Percentiles rank a stretch among this genome's conserved stretches.
These are phyloP conservation scores for Sclerotinia subarctica DNA, from an alignment of 2,329 filamentous ascomycete species.

Conservation along the genomic window DNA sequence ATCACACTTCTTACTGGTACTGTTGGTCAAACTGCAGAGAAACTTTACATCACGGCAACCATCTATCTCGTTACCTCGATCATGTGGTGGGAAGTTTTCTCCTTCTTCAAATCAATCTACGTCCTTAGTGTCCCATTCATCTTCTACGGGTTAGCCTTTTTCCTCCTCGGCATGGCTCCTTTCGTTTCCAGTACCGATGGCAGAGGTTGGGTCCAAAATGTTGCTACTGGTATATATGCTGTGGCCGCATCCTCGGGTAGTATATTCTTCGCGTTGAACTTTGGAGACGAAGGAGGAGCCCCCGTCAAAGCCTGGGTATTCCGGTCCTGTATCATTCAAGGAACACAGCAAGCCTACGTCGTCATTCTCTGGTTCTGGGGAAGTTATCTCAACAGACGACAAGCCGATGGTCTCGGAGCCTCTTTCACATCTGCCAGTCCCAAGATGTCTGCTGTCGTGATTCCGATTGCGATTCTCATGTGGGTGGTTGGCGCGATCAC, in stretches of 20 bases:
- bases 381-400: conserved; percentile 40
- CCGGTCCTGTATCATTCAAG: conserved; percentile 63
- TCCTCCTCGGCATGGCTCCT: conserved; percentile 61
- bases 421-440: conserved; percentile 44
- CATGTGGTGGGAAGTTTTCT: conserved; percentile 62
- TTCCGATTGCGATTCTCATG: conserved; percentile 56
- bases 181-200: conserved; percentile 42
- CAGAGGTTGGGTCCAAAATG: conserved; percentile 49
- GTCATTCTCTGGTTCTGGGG: conserved; percentile 67
- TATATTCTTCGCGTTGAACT: conserved; percentile 65
- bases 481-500: conserved; percentile 55
- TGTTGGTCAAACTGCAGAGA: conserved; percentile 54
- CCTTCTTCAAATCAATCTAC: conserved; percentile 54
- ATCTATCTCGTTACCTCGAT: conserved; percentile 58
- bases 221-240: conserved; percentile 60
- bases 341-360: conserved; percentile 64
- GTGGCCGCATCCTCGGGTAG: conserved; percentile 60
- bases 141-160: conserved; percentile 57
- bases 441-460: conserved; percentile 47
- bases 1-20: conserved; percentile 65
- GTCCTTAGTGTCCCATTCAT: conserved; percentile 50
- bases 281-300: conserved; percentile 60
- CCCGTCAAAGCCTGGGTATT: conserved; percentile 65
- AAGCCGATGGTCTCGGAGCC: conserved; percentile 34
- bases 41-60: conserved; percentile 58